phyloP scores from a whole-genome alignment of 495 filamentous ascomycete species.

The Amphirosellinia nigrospora region DNA sequence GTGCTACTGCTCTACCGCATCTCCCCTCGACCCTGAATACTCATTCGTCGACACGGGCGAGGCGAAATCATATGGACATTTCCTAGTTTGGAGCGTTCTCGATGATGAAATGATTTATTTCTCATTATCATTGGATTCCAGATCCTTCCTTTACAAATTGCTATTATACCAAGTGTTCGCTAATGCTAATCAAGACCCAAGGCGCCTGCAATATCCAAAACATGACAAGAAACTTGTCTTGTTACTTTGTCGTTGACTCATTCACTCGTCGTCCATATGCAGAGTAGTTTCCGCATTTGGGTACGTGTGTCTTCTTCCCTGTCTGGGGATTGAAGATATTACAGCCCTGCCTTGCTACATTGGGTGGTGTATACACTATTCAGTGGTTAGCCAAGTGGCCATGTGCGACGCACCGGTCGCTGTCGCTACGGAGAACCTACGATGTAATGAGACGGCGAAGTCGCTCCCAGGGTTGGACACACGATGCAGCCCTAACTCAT shows the following conservation, averaged over 20 bases:
- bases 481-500: slow-evolving; percentile 82
- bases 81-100: not conserved
- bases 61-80: not conserved
- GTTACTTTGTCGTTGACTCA: slow-evolving; percentile 16
- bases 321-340: slow-evolving; percentile 74
- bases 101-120: not conserved
- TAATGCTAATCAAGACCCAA: slow-evolving; percentile 7
- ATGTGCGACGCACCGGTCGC: slow-evolving; percentile 9
- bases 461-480: slow-evolving; percentile 78
- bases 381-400: slow-evolving; percentile 36
- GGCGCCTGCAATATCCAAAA: not conserved
- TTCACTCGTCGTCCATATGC: slow-evolving; percentile 56
- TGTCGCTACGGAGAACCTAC: slow-evolving; percentile 54
- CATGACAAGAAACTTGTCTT: slow-evolving; percentile 4
- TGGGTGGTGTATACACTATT: slow-evolving; percentile 87
- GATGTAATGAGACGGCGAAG: slow-evolving; percentile 83
- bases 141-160: not conserved
- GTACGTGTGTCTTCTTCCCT: slow-evolving; percentile 72
- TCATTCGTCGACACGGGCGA: not conserved
- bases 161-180: slow-evolving; percentile 5
- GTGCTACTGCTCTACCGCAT: not conserved
- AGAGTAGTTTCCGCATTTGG: slow-evolving; percentile 68
- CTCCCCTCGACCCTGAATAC: not conserved
- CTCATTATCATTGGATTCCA: not conserved
- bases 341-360: slow-evolving; percentile 77